Percentiles rank a stretch among this genome's conserved stretches.
Conservation (phyloP, 148 eudicot genomes). For the Persicaria tinctoria region DNA sequence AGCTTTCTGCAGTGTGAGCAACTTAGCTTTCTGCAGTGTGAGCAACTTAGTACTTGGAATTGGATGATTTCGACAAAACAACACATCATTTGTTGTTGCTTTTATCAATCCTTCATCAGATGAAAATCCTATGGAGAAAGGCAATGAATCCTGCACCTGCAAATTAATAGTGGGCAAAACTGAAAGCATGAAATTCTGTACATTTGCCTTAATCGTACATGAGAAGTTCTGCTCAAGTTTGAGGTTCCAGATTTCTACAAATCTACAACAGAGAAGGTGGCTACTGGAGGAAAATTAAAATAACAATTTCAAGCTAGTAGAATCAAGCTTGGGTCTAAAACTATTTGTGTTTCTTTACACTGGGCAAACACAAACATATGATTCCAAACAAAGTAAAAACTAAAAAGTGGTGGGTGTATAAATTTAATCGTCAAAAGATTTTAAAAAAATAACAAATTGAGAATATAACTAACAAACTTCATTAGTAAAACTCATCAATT, state of each 20-base stretch:
- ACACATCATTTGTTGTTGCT: slow-evolving; percentile 29
- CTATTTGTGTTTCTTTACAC: neutral
- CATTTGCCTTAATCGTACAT: neutral
- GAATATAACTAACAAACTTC: neutral
- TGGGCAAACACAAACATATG: neutral
- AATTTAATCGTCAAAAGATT: neutral
- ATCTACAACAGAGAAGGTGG: neutral
- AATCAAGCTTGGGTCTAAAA: neutral
- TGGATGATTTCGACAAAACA: slow-evolving; percentile 66
- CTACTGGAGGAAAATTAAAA: neutral
- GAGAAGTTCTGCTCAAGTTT: neutral
- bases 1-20: slow-evolving; percentile 49
- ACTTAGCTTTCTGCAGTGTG: slow-evolving; percentile 50
- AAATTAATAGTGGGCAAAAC: slow-evolving; percentile 2
- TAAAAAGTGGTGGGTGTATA: neutral
- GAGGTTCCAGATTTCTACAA: neutral
- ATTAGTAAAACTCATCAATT: neutral
- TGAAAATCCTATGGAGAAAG: slow-evolving; percentile 67
- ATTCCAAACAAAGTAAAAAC: neutral
- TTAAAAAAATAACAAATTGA: neutral
- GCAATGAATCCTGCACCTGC: slow-evolving; percentile 83
- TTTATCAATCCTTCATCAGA: slow-evolving; percentile 45
- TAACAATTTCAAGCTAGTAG: neutral
- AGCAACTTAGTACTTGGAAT: slow-evolving; percentile 79
- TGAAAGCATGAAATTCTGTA: neutral